These are phyloP conservation scores for Pythium pectinolyticum DNA, from an alignment of 352 stramenopile genomes.

Conservation along the genomic window DNA sequence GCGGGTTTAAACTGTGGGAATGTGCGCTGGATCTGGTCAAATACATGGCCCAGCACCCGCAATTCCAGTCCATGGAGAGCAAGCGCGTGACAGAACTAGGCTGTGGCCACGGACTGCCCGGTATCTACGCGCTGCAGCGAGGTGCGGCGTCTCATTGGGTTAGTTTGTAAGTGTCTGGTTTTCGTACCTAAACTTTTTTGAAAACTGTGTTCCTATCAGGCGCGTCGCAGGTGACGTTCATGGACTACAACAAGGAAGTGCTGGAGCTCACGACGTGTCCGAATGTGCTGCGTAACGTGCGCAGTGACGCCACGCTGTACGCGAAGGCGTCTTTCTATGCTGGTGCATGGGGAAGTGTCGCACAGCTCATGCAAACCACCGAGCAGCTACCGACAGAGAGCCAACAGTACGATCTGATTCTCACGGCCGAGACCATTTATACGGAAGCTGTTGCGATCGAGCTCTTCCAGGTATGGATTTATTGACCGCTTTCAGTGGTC, in stretches of 20 bases:
- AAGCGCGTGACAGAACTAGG: constrained; percentile 67
- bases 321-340: constrained; percentile 66
- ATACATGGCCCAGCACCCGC: constrained; percentile 23
- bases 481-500: no score
- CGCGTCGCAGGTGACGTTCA: constrained; percentile 69
- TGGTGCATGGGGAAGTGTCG: constrained; percentile 70
- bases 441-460: constrained; percentile 72
- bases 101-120: constrained; percentile 76
- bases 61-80: constrained; percentile 34
- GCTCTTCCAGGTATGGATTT: constrained; percentile 66
- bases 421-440: constrained; percentile 87
- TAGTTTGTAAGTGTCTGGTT: not conserved
- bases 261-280: constrained; percentile 82
- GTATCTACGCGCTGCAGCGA: constrained; percentile 70
- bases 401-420: constrained; percentile 70
- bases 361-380: constrained; percentile 43
- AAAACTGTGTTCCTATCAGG: constrained; percentile 34
- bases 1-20: constrained; percentile 88
- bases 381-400: constrained; percentile 37
- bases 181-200: not conserved
- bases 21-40: constrained; percentile 72
- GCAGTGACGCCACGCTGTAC: constrained; percentile 26
- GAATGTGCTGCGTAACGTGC: constrained; percentile 64
- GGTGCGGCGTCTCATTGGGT: no score
- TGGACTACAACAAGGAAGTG: constrained; percentile 89